Conservation (phyloP, 1,139 yeast genomes). For the Suhomyces atakaporum region DNA sequence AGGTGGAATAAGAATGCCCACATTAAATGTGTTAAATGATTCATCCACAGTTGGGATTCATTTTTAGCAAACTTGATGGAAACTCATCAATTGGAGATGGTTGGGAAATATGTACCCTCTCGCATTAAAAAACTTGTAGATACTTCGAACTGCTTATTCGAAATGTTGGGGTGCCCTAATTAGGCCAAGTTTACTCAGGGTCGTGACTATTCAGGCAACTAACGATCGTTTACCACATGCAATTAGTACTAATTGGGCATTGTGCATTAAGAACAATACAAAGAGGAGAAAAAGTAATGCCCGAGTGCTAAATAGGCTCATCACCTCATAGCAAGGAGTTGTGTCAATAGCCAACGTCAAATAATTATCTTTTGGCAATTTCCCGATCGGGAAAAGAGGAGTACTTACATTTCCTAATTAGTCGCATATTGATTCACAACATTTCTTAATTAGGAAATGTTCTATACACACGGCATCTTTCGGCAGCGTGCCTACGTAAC, state of each 20-base stretch:
- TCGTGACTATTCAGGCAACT: slow-evolving; percentile 12
- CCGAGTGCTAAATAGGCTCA: not conserved
- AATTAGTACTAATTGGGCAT: slow-evolving; percentile 10
- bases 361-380: slow-evolving; percentile 6
- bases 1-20: too few species aligned
- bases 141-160: too few species aligned
- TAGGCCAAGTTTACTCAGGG: slow-evolving; percentile 4
- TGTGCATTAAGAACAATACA: slow-evolving; percentile 2
- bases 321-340: slow-evolving; percentile 1
- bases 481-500: slow-evolving; percentile 11
- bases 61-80: too few species aligned
- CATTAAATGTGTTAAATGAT: too few species aligned
- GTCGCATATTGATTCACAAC: slow-evolving; percentile 19
- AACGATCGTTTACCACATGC: slow-evolving; percentile 14
- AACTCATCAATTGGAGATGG: too few species aligned
- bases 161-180: slow-evolving; percentile 8
- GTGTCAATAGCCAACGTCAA: slow-evolving; percentile 4
- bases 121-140: too few species aligned
- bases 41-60: too few species aligned
- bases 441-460: slow-evolving; percentile 25
- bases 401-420: slow-evolving; percentile 20
- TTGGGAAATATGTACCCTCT: too few species aligned
- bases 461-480: slow-evolving; percentile 3
- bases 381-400: slow-evolving; percentile 30
- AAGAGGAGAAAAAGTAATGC: slow-evolving; percentile 11